Evolutionary conservation across 305 asterid genomes (phyloP).

Genomic region (Petunia hybrid): DNA sequence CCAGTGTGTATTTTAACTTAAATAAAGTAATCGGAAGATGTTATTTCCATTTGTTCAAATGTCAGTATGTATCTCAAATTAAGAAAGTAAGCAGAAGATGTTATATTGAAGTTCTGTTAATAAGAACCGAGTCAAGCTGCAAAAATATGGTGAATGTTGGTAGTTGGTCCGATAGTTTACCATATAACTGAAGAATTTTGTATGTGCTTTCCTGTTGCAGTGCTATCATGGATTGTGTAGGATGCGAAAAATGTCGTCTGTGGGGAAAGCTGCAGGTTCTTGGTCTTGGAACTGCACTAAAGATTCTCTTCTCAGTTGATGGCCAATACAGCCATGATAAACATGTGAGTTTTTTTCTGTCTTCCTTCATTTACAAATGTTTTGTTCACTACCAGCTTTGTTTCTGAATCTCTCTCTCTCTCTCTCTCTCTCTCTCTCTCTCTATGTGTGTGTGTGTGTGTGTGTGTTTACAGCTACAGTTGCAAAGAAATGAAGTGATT

Average conservation of each 20-base stretch:
- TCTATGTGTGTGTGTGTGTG: background rate
- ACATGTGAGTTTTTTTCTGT: slow-evolving; percentile 55
- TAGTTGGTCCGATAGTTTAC: background rate
- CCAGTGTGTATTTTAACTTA: background rate
- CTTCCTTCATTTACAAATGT: slow-evolving; percentile 1
- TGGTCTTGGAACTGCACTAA: slow-evolving; percentile 72
- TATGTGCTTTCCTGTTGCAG: slow-evolving; percentile 45
- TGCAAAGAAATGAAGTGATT: slow-evolving; percentile 95
- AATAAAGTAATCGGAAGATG: background rate
- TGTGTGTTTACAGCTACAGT: slow-evolving; percentile 60
- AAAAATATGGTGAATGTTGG: background rate
- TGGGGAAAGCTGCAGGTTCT: slow-evolving; percentile 79
- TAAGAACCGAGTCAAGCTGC: background rate
- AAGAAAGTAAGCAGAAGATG: slow-evolving; percentile 7
- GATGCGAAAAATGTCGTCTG: slow-evolving; percentile 86
- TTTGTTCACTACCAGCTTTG: background rate
- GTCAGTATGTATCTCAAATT: background rate
- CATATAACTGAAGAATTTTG: slow-evolving; percentile 23
- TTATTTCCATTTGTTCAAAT: background rate
- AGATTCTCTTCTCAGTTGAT: slow-evolving; percentile 84
- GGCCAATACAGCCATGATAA: slow-evolving; percentile 52
- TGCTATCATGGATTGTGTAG: slow-evolving; percentile 85
- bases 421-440: slow-evolving; percentile 24
- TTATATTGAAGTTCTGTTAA: background rate
- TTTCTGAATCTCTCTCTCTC: background rate